Base-by-base conservation (phyloP, 1,284 basidiomycete species). In the Meira nashicola region DNA sequence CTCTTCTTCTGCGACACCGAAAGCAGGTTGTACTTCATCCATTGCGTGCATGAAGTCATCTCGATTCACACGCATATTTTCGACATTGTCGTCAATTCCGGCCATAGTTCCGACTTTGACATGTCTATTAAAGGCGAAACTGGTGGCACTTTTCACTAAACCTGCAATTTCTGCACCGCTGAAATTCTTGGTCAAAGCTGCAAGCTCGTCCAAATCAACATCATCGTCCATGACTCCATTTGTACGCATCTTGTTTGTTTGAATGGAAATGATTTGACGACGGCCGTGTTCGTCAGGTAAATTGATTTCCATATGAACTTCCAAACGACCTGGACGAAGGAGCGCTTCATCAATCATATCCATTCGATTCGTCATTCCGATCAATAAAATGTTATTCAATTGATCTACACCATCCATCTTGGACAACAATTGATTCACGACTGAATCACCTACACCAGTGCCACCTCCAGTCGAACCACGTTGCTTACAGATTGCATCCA, bases 331-430 rank as follows among this genome's bases (percentile, higher is more conserved):
- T 1, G 95, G 94, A 74, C 95, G 92, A 12, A 97, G 84, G 1
- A 98, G 84, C 6, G 94, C 95, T 78, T 98, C 95, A 76, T 99
- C 95, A 72, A 99, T 97, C 93, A 98, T 94, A 83, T 99, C 95
- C 55, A 88, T 82, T 64, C 95, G 88, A 80, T 99, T 98, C 55
- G 95, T 99, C 95, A 98, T 98, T 75, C 95, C 95, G 70, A 99
- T 99, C 70, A 99, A 89, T 67, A 99, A 88, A 62, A 99, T 95
- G 79, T 99, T 99, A 83, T 99, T 98, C 54, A 99, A 84, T 81
- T 93, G 90, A 78, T 99, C 95, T 6, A 99, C 95, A 83, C 95
- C 95, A 73, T 99, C 95, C 90, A 99, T 94, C 90, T 99, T 99
- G 39, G 94, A 94, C 21, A 99, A 83, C 55, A 99, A 84, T 82